Conservation (phyloP, 1,284 basidiomycete genomes). For the Rugosomyces carneus region DNA sequence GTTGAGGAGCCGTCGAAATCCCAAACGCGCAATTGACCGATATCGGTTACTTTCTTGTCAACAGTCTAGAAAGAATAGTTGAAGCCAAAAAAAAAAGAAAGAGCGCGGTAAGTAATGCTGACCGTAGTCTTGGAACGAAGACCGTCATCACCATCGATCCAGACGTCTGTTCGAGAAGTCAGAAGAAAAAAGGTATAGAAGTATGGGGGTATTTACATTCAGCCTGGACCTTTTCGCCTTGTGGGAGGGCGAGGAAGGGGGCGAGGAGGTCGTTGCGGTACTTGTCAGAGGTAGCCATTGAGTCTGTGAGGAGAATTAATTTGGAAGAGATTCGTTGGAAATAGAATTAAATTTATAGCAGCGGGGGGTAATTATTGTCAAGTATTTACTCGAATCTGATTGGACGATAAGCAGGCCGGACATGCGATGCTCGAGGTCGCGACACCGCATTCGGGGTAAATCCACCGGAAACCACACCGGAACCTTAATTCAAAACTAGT, state of each 20-base stretch:
- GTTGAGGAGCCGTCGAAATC: slow-evolving; percentile 99
- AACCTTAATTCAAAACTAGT: slow-evolving; percentile 12
- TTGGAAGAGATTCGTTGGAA: slow-evolving; percentile 13
- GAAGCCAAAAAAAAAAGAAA: slow-evolving; percentile 3
- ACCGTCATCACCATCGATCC: slow-evolving; percentile 91
- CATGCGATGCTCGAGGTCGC: slow-evolving; percentile 4
- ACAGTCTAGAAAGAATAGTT: slow-evolving; percentile 53
- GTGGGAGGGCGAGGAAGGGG: slow-evolving; percentile 79
- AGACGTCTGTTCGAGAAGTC: slow-evolving; percentile 64
- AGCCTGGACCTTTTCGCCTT: slow-evolving; percentile 87
- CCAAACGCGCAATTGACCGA: slow-evolving; percentile 89
- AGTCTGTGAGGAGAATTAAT: slow-evolving; percentile 13
- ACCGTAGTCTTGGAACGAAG: slow-evolving; percentile 93
- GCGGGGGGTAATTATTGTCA: slow-evolving; percentile 23
- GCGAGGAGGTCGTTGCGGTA: slow-evolving; percentile 83
- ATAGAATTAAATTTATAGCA: slow-evolving; percentile 11
- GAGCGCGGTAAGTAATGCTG: slow-evolving; percentile 25
- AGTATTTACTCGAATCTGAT: slow-evolving; percentile 30
- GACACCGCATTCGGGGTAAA: slow-evolving; percentile 8
- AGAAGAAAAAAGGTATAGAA: slow-evolving; percentile 14
- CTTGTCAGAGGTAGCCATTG: slow-evolving; percentile 13
- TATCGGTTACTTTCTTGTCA: slow-evolving; percentile 77
- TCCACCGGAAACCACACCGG: slow-evolving; percentile 16
- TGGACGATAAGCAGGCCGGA: slow-evolving; percentile 33
- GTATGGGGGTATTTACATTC: slow-evolving; percentile 78